Conservation (phyloP, 495 filamentous ascomycete genomes). For the Tuber brumale region DNA sequence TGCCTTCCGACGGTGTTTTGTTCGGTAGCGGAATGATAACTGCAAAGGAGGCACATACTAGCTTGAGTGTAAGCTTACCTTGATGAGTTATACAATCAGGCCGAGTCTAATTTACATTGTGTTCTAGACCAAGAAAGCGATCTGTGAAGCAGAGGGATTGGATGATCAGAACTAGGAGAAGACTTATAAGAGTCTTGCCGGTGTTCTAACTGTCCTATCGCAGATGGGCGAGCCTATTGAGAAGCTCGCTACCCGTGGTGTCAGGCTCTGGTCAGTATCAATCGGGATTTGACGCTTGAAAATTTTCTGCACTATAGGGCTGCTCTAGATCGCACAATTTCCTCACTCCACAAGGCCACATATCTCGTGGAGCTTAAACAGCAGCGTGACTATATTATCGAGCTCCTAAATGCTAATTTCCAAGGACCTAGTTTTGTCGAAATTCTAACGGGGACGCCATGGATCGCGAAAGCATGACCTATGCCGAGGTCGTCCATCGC, state of each 20-base stretch:
- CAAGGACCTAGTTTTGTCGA: slow-evolving; percentile 95
- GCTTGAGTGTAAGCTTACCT: slow-evolving; percentile 51
- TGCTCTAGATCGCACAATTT: slow-evolving; percentile 96
- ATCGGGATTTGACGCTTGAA: not conserved
- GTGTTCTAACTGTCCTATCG: slow-evolving; percentile 88
- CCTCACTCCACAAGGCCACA: slow-evolving; percentile 90
- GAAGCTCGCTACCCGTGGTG: slow-evolving; percentile 91
- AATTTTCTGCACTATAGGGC: slow-evolving; percentile 45
- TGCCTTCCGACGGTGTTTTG: slow-evolving; percentile 87
- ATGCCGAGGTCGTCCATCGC: slow-evolving; percentile 79
- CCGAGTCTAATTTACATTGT: slow-evolving; percentile 9
- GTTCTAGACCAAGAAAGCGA: slow-evolving; percentile 74
- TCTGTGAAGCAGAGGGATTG: slow-evolving; percentile 82
- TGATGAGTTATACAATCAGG: not conserved
- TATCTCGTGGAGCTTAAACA: slow-evolving; percentile 86
- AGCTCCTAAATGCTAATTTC: slow-evolving; percentile 95
- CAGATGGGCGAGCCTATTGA: slow-evolving; percentile 99
- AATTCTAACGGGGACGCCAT: slow-evolving; percentile 76
- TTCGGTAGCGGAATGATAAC: slow-evolving; percentile 93
- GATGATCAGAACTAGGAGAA: slow-evolving; percentile 90
- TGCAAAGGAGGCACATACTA: slow-evolving; percentile 70
- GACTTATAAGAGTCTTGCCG: slow-evolving; percentile 84
- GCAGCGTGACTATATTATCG: slow-evolving; percentile 87
- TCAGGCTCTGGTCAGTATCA: slow-evolving; percentile 65
- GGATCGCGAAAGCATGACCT: slow-evolving; percentile 98